Conservation (phyloP, 2,329 filamentous ascomycete genomes). For the Ophiostoma himal-ulmi region DNA sequence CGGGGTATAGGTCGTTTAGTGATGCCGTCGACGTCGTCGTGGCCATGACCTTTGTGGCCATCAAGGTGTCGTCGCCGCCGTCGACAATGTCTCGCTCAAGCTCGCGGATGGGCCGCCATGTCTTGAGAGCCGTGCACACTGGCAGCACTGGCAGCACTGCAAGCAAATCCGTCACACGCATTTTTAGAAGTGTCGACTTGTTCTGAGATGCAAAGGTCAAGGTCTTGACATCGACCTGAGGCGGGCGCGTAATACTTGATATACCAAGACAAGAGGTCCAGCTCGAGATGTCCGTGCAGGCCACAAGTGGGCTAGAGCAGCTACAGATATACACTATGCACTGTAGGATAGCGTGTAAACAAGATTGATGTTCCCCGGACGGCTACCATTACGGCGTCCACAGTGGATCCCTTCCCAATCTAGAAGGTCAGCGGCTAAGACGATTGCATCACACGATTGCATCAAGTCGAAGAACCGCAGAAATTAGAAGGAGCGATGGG, state of each 20-base stretch:
- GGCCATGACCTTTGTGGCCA: not conserved
- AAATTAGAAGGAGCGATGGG: not conserved
- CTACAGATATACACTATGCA: no score
- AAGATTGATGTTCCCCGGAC: slow-evolving; percentile 11
- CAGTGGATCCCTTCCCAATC: not conserved
- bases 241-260: not conserved
- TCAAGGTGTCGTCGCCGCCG: not conserved
- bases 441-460: not conserved
- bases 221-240: not conserved
- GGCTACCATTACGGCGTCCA: slow-evolving; percentile 5
- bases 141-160: slow-evolving; percentile 10
- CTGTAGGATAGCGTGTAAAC: slow-evolving; percentile 8
- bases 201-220: not conserved
- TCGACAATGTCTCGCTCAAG: slow-evolving; percentile 11
- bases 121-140: not conserved
- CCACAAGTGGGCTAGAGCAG: not conserved
- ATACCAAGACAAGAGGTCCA: not conserved
- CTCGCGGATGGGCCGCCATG: slow-evolving; percentile 9
- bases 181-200: not conserved
- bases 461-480: not conserved
- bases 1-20: slow-evolving; percentile 32
- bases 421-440: not conserved
- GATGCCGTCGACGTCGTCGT: not conserved
- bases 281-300: not conserved
- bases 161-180: slow-evolving; percentile 4